Percentiles rank a stretch among this genome's conserved stretches.
Evolutionary conservation across 148 eudicot species (phyloP).

Genomic region (Diospyros lotus): DNA sequence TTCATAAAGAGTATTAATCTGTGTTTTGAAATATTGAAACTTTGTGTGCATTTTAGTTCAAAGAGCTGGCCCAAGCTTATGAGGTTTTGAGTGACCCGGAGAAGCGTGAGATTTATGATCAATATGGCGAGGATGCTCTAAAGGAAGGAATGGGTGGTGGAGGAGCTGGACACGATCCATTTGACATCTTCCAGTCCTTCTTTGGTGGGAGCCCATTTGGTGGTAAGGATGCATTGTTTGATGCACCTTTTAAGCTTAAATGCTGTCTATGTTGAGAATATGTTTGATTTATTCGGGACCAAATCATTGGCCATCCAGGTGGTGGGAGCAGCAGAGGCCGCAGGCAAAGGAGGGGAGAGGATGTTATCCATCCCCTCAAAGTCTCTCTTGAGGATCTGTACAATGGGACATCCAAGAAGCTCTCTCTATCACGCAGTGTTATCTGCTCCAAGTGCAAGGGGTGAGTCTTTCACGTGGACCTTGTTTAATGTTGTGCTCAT

Average conservation of each 20-base stretch:
- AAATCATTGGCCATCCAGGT: constrained; percentile 15
- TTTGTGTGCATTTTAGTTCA: constrained; percentile 29
- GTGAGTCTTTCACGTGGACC: constrained; percentile 18
- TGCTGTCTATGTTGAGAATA: no score
- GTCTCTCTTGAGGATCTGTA: constrained; percentile 50
- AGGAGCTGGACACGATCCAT: constrained; percentile 49
- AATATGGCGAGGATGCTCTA: constrained; percentile 57
- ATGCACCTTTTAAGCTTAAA: not conserved
- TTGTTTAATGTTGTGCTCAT: not conserved
- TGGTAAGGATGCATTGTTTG: constrained; percentile 18
- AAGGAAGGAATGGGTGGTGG: constrained; percentile 60
- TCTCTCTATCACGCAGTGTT: constrained; percentile 47
- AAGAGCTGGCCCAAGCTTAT: constrained; percentile 53
- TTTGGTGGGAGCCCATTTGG: constrained; percentile 50
- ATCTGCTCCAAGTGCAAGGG: constrained; percentile 53
- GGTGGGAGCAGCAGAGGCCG: constrained; percentile 53
- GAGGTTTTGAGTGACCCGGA: constrained; percentile 54
- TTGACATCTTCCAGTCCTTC: constrained; percentile 51
- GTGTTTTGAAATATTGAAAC: not conserved
- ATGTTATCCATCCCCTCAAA: constrained; percentile 49
- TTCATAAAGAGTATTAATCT: not conserved
- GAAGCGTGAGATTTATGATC: constrained; percentile 57
- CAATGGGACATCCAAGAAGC: constrained; percentile 50
- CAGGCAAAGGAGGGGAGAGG: constrained; percentile 57
- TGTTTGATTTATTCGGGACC: not conserved